Evolutionary conservation across 2,329 filamentous ascomycete species (phyloP).

Genomic region (Monosporascus sp.): DNA sequence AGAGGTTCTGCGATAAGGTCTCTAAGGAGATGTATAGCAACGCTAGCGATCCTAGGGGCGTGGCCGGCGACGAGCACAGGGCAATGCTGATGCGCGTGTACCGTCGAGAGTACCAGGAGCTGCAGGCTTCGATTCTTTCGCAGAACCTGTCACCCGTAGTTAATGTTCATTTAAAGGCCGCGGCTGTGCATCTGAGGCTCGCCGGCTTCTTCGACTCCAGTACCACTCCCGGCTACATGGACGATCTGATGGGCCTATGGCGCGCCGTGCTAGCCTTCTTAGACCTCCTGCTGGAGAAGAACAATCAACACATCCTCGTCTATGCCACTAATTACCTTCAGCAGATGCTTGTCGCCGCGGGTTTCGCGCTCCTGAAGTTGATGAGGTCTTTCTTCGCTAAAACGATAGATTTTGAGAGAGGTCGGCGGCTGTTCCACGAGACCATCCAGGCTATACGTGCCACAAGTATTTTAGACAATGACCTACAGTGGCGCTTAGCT

Average conservation of each 20-base stretch:
- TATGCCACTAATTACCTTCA: conserved; percentile 73
- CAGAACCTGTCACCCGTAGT: conserved; percentile 53
- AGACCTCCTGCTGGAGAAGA: conserved; percentile 55
- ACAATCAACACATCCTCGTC: conserved; percentile 53
- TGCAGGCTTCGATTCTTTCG: conserved; percentile 56
- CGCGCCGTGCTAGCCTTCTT: conserved; percentile 65
- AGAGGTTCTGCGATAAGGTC: conserved; percentile 71
- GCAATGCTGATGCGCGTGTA: conserved; percentile 63
- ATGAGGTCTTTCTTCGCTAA: conserved; percentile 71
- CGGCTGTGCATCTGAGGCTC: conserved; percentile 68
- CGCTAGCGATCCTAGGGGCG: conserved; percentile 64
- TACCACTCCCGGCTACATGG: conserved; percentile 63
- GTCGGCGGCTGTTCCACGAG: conserved; percentile 63
- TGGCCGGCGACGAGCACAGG: conserved; percentile 62
- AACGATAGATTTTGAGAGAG: conserved; percentile 64
- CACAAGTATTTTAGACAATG: conserved; percentile 71
- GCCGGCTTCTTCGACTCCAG: conserved; percentile 79
- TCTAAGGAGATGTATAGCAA: conserved; percentile 78
- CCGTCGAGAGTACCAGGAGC: conserved; percentile 58
- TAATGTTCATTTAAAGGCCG: conserved; percentile 65
- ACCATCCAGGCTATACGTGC: conserved; percentile 66
- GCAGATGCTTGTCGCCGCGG: conserved; percentile 79
- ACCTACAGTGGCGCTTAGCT: conserved; percentile 72
- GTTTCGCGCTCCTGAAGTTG: conserved; percentile 72
- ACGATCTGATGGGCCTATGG: conserved; percentile 72